Base-by-base conservation (phyloP, 176 grass and related monocot genomes). In the Rhynchospora tenuis region DNA sequence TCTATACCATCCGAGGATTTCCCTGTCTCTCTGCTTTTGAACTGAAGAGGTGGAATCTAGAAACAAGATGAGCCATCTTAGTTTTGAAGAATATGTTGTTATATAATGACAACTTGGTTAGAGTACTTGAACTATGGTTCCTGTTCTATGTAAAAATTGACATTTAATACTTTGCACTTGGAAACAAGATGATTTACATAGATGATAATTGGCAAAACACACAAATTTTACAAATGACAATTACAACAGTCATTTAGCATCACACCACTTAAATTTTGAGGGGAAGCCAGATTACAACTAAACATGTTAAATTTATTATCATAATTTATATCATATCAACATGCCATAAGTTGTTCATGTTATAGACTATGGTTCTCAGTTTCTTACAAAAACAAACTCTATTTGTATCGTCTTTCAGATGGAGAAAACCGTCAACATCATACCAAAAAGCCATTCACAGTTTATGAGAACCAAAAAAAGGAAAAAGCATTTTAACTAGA, bases 381-480 rank as follows among this genome's bases (percentile, higher is more conserved):
- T 56, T 77, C 72, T 29, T 33, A 20, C 27, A 46, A 72, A 45
- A 45, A 50, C 20, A 50, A 23, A 11, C 44, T 50, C 17, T 72
- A 15, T 26, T 20, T 11, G 10, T 48, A 23, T 48, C 24, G 43
- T 23, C 69, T 50, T 72, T 73, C 20, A 73, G 24, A 2, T 48
- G 69, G 44, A n/a, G 50, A 44, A 73, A 73, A 15, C 44, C 19
- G 14, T 43, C 43, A 73, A 26, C n/a, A 22, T 0, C 24, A 56
- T 77, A 31, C 50, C 73, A 77, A 56, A 77, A 74, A 77, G 55
- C 48, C 48, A 77, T 56, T 23, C 52, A 74, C 71, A 55, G 6
- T 24, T 77, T 77, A 56, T 29, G 50, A 76, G 7, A 76, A 29
- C 73, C 33, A 38, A 38, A 38, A 38, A 38, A 38, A n/a, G n/a